A percentile compares a stretch with the other conserved stretches of the same genome.
These are phyloP conservation scores for Trichothecium sympodiale DNA, from an alignment of 2,329 filamentous ascomycete genomes.

Conservation along the genomic window DNA sequence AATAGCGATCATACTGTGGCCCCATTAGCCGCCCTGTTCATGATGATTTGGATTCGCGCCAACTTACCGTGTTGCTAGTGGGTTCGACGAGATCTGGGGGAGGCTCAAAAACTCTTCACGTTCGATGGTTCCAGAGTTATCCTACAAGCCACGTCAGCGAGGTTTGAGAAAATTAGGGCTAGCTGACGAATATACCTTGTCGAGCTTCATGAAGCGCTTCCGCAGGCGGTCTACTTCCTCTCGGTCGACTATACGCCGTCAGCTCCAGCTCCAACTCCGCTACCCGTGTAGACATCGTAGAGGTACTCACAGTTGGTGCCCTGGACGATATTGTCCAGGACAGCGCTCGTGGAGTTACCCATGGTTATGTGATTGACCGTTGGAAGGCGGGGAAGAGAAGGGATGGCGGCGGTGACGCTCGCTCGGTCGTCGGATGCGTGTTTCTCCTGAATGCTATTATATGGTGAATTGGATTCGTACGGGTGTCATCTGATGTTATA, in stretches of 20 bases:
- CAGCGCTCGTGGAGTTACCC: slow-evolving; percentile 59
- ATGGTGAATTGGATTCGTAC: slow-evolving; percentile 1
- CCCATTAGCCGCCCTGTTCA: neutral
- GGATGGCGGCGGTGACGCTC: neutral
- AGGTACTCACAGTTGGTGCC: slow-evolving; percentile 74
- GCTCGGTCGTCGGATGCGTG: too few relatives aligned
- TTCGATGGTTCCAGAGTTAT: slow-evolving; percentile 96
- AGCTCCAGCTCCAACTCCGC: neutral
- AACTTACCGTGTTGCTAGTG: slow-evolving; percentile 77
- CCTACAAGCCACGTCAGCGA: slow-evolving; percentile 38
- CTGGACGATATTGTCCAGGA: slow-evolving; percentile 93
- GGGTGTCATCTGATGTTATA: neutral
- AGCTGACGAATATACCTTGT: slow-evolving; percentile 57
- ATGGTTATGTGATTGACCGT: slow-evolving; percentile 25
- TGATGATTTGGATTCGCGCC: neutral
- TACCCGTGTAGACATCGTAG: neutral
- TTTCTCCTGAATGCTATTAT: neutral
- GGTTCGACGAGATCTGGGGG: slow-evolving; percentile 95
- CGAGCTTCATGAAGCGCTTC: slow-evolving; percentile 98
- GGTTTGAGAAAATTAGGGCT: neutral
- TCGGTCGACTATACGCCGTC: slow-evolving; percentile 61
- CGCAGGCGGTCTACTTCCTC: slow-evolving; percentile 92
- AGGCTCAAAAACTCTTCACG: slow-evolving; percentile 96
- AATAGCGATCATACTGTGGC: slow-evolving; percentile 85
- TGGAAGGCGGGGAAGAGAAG: neutral